Evolutionary conservation across 2,329 filamentous ascomycete species (phyloP).

Genomic region (Myriosclerotinia scirpicola): DNA sequence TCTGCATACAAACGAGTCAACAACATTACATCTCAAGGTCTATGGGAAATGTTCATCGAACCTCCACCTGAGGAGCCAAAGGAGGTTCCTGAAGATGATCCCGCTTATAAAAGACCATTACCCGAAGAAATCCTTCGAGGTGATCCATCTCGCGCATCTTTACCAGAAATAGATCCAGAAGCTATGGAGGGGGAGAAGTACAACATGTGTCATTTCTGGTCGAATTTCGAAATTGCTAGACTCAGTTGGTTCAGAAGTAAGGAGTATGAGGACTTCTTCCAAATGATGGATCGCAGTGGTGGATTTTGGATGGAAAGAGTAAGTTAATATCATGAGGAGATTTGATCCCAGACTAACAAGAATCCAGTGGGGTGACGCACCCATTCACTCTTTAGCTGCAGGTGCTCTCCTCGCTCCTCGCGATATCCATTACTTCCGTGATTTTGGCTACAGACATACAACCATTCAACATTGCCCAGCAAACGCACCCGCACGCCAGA

Average conservation of each 20-base stretch:
- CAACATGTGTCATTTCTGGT: conserved; percentile 99
- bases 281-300: conserved; percentile 97
- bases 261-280: conserved; percentile 95
- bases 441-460: conserved; percentile 96
- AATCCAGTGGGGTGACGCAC: conserved; percentile 90
- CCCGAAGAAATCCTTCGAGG: conserved; percentile 79
- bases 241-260: conserved; percentile 97
- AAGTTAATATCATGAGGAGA: conserved; percentile 42
- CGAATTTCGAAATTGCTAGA: conserved; percentile 96
- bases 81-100: conserved; percentile 57
- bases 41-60: conserved; percentile 99
- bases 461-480: conserved; percentile 98
- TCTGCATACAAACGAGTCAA: conserved; percentile 94
- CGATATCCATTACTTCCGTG: conserved; percentile 98
- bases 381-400: conserved; percentile 94
- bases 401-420: conserved; percentile 77
- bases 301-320: conserved; percentile 99
- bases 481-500: conserved; percentile 86
- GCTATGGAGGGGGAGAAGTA: conserved; percentile 97
- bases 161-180: conserved; percentile 85
- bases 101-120: conserved; percentile 56
- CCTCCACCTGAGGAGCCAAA: conserved; percentile 61
- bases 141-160: conserved; percentile 66
- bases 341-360: conserved; percentile 30
- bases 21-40: conserved; percentile 83